Evolutionary conservation across 1,284 basidiomycete genomes (phyloP).

Genomic region (Coniferiporia sulphurascens): DNA sequence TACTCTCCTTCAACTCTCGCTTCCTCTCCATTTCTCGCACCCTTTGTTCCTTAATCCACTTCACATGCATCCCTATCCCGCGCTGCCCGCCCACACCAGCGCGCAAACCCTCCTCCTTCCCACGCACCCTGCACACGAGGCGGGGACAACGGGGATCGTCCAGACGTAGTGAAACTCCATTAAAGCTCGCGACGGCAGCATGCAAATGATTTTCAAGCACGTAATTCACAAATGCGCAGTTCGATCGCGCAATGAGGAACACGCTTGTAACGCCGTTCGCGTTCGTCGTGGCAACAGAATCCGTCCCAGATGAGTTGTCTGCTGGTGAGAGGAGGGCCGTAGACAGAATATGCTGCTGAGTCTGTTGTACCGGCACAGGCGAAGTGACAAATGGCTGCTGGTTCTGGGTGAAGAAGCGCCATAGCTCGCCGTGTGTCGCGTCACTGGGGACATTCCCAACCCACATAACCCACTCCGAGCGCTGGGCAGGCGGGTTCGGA

Average conservation of each 20-base stretch:
- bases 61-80: slow-evolving; percentile 78
- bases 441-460: slow-evolving; percentile 85
- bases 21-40: slow-evolving; percentile 26
- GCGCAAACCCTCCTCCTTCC: slow-evolving; percentile 80
- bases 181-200: slow-evolving; percentile 68
- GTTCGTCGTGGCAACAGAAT: slow-evolving; percentile 19
- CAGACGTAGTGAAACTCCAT: slow-evolving; percentile 61
- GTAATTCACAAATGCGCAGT: slow-evolving; percentile 93
- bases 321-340: slow-evolving; percentile 16
- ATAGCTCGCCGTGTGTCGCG: slow-evolving; percentile 83
- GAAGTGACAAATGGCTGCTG: slow-evolving; percentile 20
- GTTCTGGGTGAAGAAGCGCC: slow-evolving; percentile 71
- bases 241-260: slow-evolving; percentile 89
- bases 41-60: slow-evolving; percentile 68
- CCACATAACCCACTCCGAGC: slow-evolving; percentile 97
- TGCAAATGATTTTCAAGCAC: slow-evolving; percentile 59
- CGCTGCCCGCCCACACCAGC: slow-evolving; percentile 91
- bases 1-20: slow-evolving; percentile 14
- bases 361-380: slow-evolving; percentile 10
- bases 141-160: slow-evolving; percentile 70
- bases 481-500: slow-evolving; percentile 61
- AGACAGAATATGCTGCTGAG: slow-evolving; percentile 16
- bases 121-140: slow-evolving; percentile 83
- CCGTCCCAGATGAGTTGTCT: slow-evolving; percentile 15
- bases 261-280: slow-evolving; percentile 74